phyloP scores from a whole-genome alignment of 805 yeast species.

The Suhomyces emberorum region DNA sequence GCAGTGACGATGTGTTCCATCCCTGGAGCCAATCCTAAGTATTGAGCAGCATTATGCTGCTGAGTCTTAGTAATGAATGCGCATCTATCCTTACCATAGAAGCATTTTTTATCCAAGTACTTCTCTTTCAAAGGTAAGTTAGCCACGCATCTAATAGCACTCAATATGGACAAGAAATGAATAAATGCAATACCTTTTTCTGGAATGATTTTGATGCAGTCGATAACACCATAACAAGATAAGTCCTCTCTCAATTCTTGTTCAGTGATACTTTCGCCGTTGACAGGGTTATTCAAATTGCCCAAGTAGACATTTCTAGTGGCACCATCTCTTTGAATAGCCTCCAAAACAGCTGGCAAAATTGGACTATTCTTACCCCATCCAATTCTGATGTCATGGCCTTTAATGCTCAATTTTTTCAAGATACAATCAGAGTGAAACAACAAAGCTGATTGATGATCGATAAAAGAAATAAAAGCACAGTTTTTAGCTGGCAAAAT shows the following conservation, averaged over 20 bases:
- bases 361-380: slow-evolving; percentile 87
- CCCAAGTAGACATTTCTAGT: slow-evolving; percentile 93
- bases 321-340: slow-evolving; percentile 83
- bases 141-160: slow-evolving; percentile 85
- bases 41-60: slow-evolving; percentile 96
- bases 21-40: slow-evolving; percentile 86
- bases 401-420: slow-evolving; percentile 75
- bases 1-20: slow-evolving; percentile 76
- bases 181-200: slow-evolving; percentile 88
- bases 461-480: slow-evolving; percentile 87
- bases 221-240: slow-evolving; percentile 75
- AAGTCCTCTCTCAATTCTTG: slow-evolving; percentile 66
- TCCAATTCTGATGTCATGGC: slow-evolving; percentile 80
- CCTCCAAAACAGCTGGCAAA: slow-evolving; percentile 67
- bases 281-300: slow-evolving; percentile 59
- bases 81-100: slow-evolving; percentile 91
- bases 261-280: slow-evolving; percentile 50
- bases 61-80: slow-evolving; percentile 94
- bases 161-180: slow-evolving; percentile 79
- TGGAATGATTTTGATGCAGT: slow-evolving; percentile 72
- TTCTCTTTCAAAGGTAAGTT: slow-evolving; percentile 63
- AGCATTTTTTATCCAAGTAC: slow-evolving; percentile 75
- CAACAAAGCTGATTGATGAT: slow-evolving; percentile 80
- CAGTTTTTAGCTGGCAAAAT: slow-evolving; percentile 82
- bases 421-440: slow-evolving; percentile 93